A percentile compares a stretch with the other conserved stretches of the same genome.
Conservation (phyloP, 371 early-diverging fungal genomes). For the Batrachochytrium dendrobatidis region DNA sequence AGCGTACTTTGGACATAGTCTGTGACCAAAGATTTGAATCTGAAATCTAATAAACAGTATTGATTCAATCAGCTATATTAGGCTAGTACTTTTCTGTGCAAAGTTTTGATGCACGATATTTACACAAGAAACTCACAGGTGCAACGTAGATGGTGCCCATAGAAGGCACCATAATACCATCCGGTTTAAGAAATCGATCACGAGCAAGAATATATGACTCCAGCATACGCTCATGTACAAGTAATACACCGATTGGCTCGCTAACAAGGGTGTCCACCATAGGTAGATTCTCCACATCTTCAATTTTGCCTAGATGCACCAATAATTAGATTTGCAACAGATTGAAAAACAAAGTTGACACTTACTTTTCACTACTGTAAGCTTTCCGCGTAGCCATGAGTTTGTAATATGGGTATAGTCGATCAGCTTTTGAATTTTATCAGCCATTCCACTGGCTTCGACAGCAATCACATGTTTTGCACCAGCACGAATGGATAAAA, state of each 20-base stretch:
- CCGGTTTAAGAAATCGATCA: constrained; percentile 85
- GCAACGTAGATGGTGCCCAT: constrained; percentile 81
- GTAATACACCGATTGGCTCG: constrained; percentile 89
- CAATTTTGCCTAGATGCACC: constrained; percentile 66
- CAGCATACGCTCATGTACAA: constrained; percentile 82
- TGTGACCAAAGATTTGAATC: constrained; percentile 72
- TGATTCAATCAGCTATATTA: not conserved
- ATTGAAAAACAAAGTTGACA: not conserved
- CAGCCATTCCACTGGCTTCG: constrained; percentile 94
- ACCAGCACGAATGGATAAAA: constrained; percentile 89
- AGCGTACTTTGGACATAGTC: constrained; percentile 77
- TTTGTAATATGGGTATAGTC: constrained; percentile 61
- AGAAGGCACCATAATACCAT: constrained; percentile 86
- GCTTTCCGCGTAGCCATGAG: constrained; percentile 64
- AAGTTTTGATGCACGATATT: not conserved
- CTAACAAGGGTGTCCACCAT: constrained; percentile 90
- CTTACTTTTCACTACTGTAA: constrained; percentile 75
- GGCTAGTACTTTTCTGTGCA: not conserved
- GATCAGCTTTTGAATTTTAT: constrained; percentile 79
- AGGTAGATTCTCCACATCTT: constrained; percentile 52
- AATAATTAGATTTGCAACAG: not conserved
- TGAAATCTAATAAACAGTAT: constrained; percentile 22
- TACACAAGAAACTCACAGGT: constrained; percentile 38
- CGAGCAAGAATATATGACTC: constrained; percentile 80
- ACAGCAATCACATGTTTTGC: constrained; percentile 88